These are phyloP conservation scores for Leucoagaricus sp. DNA, from an alignment of 1,284 basidiomycete species.

Conservation along the genomic window DNA sequence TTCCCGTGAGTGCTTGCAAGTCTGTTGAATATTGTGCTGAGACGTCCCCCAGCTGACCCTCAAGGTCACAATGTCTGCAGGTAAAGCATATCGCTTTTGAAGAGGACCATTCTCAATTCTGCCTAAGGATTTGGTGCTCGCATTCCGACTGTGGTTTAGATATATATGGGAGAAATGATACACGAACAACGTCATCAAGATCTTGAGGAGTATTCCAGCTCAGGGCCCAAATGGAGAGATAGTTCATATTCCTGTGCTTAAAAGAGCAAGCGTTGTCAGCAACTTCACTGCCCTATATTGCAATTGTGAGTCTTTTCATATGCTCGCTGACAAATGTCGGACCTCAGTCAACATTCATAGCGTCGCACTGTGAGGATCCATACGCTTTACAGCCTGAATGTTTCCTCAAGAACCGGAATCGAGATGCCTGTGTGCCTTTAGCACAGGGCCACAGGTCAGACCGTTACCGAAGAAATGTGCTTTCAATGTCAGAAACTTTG, in stretches of 20 bases:
- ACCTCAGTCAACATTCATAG: conserved; percentile 25
- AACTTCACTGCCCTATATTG: conserved; percentile 42
- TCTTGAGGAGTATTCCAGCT: conserved; percentile 35
- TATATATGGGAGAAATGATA: conserved; percentile 54
- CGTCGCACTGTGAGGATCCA: conserved; percentile 48
- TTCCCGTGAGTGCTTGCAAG: conserved; percentile 36
- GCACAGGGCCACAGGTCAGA: conserved; percentile 49
- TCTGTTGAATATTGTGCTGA: background rate
- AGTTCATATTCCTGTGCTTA: conserved; percentile 37
- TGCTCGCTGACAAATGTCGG: background rate
- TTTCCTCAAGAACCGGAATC: conserved; percentile 41
- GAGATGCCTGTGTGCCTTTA: conserved; percentile 51
- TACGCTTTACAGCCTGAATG: conserved; percentile 44
- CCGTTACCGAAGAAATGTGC: conserved; percentile 50
- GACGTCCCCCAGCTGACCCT: conserved; percentile 46
- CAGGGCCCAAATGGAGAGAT: conserved; percentile 30
- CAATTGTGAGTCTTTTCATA: conserved; percentile 30
- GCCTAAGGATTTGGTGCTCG: conserved; percentile 48
- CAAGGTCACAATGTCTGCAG: conserved; percentile 55
- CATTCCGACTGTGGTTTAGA: no score
- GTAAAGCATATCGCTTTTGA: conserved; percentile 26
- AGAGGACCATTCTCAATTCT: background rate
- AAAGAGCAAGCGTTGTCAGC: conserved; percentile 36
- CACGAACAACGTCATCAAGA: conserved; percentile 34
- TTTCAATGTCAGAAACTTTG: background rate